phyloP scores from a whole-genome alignment of 306 rosid genomes.

The Vicia sativa region DNA sequence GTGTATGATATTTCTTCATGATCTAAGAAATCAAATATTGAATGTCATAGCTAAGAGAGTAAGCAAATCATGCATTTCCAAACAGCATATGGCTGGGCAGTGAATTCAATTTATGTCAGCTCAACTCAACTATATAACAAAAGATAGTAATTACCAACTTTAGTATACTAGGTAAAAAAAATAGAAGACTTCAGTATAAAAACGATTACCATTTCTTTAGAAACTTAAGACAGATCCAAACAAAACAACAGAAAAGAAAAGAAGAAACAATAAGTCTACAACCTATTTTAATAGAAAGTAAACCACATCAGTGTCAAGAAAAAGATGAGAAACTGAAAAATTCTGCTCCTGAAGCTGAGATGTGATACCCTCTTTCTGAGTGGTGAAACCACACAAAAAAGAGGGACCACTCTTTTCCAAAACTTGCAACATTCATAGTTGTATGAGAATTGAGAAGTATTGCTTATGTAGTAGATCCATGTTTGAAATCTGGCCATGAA shows the following conservation, averaged over 20 bases:
- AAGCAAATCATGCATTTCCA: constrained; percentile 5
- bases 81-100: constrained; percentile 22
- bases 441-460: constrained; percentile 17
- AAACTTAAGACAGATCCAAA: constrained; percentile 15
- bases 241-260: background rate
- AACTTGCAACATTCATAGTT: background rate
- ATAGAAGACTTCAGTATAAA: constrained; percentile 10
- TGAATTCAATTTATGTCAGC: constrained; percentile 16
- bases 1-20: constrained; percentile 21
- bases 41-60: constrained; percentile 15
- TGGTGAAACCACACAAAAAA: too few relatives aligned
- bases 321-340: background rate
- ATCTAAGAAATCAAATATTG: background rate
- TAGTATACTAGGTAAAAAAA: background rate
- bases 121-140: constrained; percentile 22
- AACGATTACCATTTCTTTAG: background rate
- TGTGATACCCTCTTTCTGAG: background rate
- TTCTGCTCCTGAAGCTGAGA: background rate
- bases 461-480: constrained; percentile 7
- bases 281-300: background rate
- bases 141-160: constrained; percentile 11
- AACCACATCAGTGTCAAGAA: background rate
- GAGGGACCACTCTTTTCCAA: background rate
- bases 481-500: constrained; percentile 33
- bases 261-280: constrained; percentile 10